These are phyloP conservation scores for Podila horticola DNA, from an alignment of 192 early-diverging fungal species.

Conservation along the genomic window DNA sequence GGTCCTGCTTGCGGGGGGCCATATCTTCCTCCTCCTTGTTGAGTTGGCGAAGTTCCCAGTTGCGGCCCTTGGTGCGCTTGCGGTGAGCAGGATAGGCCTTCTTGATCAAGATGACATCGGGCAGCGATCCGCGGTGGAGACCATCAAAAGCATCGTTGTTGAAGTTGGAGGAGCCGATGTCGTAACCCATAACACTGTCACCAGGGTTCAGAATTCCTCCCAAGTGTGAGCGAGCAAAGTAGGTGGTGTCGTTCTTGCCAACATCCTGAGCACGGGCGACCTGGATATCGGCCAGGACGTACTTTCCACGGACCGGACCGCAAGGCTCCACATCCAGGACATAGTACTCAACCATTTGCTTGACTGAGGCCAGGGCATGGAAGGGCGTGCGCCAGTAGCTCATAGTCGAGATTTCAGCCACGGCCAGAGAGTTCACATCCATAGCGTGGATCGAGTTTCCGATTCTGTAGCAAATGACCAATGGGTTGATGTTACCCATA, in stretches of 20 bases:
- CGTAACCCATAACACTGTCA: slow-evolving; percentile 93
- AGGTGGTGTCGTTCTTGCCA: slow-evolving; percentile 87
- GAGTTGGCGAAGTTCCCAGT: slow-evolving; percentile 93
- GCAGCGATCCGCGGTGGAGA: slow-evolving; percentile 71
- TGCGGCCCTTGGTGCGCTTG: slow-evolving; percentile 84
- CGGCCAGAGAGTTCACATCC: slow-evolving; percentile 85
- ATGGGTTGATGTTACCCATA: slow-evolving; percentile 86
- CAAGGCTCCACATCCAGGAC: slow-evolving; percentile 93
- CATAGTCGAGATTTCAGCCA: slow-evolving; percentile 75
- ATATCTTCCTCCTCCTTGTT: slow-evolving; percentile 92
- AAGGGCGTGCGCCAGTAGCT: slow-evolving; percentile 92
- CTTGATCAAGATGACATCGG: slow-evolving; percentile 92
- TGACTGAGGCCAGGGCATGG: slow-evolving; percentile 74
- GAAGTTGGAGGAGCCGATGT: slow-evolving; percentile 88
- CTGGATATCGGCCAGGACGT: slow-evolving; percentile 89
- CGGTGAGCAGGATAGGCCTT: slow-evolving; percentile 92
- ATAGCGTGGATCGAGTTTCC: slow-evolving; percentile 88
- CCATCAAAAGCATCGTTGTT: slow-evolving; percentile 88
- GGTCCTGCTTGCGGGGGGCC: slow-evolving; percentile 79
- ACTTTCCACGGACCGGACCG: slow-evolving; percentile 78
- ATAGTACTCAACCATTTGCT: slow-evolving; percentile 93
- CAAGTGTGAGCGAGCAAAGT: slow-evolving; percentile 90
- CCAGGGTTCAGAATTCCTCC: slow-evolving; percentile 92
- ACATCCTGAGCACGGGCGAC: slow-evolving; percentile 82
- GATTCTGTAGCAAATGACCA: slow-evolving; percentile 87